phyloP scores from a whole-genome alignment of 768 basidiomycete species.

The Hypsizygus marmoreus region DNA sequence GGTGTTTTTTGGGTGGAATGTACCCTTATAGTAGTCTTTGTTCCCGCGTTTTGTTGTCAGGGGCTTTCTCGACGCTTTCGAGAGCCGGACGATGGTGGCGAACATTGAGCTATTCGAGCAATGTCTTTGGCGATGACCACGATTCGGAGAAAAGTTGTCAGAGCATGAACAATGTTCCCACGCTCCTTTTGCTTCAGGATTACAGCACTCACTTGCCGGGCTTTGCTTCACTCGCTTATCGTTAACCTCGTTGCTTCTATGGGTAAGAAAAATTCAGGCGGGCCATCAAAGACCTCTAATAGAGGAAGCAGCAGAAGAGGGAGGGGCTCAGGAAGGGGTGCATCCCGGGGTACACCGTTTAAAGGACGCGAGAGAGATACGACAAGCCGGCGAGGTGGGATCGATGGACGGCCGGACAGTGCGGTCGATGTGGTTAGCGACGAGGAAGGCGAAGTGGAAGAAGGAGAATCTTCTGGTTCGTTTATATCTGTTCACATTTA shows the following conservation, averaged over 20 bases:
- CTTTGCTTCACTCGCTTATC: too few relatives aligned
- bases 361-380: constrained; percentile 19
- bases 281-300: constrained; percentile 27
- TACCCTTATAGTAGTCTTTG: constrained; percentile 97
- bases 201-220: too few relatives aligned
- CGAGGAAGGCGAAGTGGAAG: constrained; percentile 36
- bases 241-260: too few relatives aligned
- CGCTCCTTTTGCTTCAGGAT: too few relatives aligned
- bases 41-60: constrained; percentile 87
- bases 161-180: too few relatives aligned
- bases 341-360: constrained; percentile 12
- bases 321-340: constrained; percentile 25
- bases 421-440: constrained; percentile 51
- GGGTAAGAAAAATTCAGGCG: constrained; percentile 43
- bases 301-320: constrained; percentile 43
- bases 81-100: constrained; percentile 65
- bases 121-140: too few relatives aligned
- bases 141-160: too few relatives aligned
- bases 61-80: constrained; percentile 83
- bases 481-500: not conserved
- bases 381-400: constrained; percentile 16
- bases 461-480: constrained; percentile 25
- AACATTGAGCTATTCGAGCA: too few relatives aligned
- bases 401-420: constrained; percentile 56
- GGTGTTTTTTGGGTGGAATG: too few relatives aligned